phyloP scores from a whole-genome alignment of 163 green algal species.

The Scenedesmus sp. region DNA sequence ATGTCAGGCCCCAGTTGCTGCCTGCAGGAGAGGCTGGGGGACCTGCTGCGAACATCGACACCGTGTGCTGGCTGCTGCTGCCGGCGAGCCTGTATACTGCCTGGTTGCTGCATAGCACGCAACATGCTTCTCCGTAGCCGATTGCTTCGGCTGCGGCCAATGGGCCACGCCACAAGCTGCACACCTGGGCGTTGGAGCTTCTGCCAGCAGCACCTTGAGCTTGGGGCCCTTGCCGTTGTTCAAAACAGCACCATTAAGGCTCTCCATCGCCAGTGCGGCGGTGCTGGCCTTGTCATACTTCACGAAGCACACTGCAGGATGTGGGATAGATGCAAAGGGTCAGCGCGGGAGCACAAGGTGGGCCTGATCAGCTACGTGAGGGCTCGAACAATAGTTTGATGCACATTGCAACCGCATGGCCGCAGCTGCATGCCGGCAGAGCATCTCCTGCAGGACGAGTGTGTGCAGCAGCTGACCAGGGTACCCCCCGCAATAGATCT shows the following conservation, averaged over 20 bases:
- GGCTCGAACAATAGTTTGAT: not conserved
- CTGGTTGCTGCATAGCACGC: not conserved
- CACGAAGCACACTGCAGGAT: slow-evolving; percentile 87
- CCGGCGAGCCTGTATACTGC: not conserved
- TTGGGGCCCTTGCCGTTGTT: slow-evolving; percentile 90
- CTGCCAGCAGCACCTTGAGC: slow-evolving; percentile 92
- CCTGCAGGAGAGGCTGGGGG: not conserved
- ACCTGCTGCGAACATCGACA: not conserved
- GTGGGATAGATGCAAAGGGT: not conserved
- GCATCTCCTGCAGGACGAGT: not conserved
- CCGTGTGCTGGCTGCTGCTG: not conserved
- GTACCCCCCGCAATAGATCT: slow-evolving; percentile 11
- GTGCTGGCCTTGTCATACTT: slow-evolving; percentile 89
- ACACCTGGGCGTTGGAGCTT: slow-evolving; percentile 73
- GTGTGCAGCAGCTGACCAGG: slow-evolving; percentile 11
- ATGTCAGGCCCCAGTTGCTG: not conserved
- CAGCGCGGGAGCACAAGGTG: not conserved
- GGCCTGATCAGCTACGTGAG: not conserved
- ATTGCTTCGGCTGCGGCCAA: not conserved
- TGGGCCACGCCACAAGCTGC: not conserved
- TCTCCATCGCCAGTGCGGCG: slow-evolving; percentile 87
- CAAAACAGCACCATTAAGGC: slow-evolving; percentile 86
- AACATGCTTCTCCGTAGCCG: not conserved
- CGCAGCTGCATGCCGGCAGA: not conserved
- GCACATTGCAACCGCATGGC: not conserved